These are phyloP conservation scores for Vaucheria bursata DNA, from an alignment of 352 stramenopile genomes.

Conservation along the genomic window DNA sequence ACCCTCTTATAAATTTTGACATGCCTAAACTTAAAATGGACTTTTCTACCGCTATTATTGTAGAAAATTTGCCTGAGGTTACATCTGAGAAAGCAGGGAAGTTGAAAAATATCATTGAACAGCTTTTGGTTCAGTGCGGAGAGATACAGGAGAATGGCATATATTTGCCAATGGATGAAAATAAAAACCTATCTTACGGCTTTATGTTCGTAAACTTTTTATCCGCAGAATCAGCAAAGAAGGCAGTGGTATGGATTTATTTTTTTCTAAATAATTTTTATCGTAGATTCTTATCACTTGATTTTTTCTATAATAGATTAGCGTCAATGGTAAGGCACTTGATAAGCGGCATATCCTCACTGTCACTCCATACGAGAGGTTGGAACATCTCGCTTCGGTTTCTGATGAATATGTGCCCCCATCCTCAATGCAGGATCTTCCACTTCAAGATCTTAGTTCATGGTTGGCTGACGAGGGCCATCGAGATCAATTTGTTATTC, in stretches of 20 bases:
- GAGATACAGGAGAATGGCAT: conserved; percentile 54
- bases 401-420: conserved; percentile 49
- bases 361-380: conserved; percentile 41
- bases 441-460: conserved; percentile 27
- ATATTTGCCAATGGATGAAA: conserved; percentile 59
- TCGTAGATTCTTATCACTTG: conserved; percentile 1
- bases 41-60: conserved; percentile 63
- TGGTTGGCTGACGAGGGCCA: conserved; percentile 48
- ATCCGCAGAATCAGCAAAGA: conserved; percentile 58
- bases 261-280: too few species aligned
- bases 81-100: conserved; percentile 62
- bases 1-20: conserved; percentile 37
- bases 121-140: conserved; percentile 60
- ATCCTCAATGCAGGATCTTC: conserved; percentile 35
- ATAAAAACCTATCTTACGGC: conserved; percentile 55
- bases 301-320: conserved; percentile 4
- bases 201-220: conserved; percentile 67
- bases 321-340: conserved; percentile 54
- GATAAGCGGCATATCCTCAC: conserved; percentile 86
- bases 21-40: conserved; percentile 48
- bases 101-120: conserved; percentile 59
- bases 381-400: conserved; percentile 61
- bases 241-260: conserved; percentile 58
- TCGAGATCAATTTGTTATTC: conserved; percentile 51
- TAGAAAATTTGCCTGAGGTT: conserved; percentile 67